These are phyloP conservation scores for Neophaeococcomyces mojaviensis DNA, from an alignment of 2,329 filamentous ascomycete genomes.

Conservation along the genomic window DNA sequence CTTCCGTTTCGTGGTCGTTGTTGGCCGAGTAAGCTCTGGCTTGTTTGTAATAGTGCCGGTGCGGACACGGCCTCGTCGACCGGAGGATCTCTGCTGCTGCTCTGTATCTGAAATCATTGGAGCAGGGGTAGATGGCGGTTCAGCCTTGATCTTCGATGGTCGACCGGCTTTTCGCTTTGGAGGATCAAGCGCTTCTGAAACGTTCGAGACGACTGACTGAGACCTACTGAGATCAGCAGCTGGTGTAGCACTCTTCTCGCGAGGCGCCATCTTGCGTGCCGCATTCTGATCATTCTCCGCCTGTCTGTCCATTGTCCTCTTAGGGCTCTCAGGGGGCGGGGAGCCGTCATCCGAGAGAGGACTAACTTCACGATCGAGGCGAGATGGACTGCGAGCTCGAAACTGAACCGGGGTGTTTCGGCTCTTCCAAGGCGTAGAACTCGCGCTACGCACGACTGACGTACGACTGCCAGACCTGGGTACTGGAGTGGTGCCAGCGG, in stretches of 20 bases:
- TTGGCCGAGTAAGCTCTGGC: conserved; percentile 1
- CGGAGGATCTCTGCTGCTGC: conserved; percentile 26
- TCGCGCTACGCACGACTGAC: conserved; percentile 9
- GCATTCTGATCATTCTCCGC: conserved; percentile 8
- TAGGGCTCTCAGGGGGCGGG: conserved; percentile 8
- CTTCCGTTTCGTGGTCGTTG: conserved; percentile 31
- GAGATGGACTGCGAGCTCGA: conserved; percentile 16
- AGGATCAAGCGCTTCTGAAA: conserved; percentile 18
- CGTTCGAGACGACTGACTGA: conserved; percentile 19
- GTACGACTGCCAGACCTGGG: conserved; percentile 13
- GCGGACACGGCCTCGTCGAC: conserved; percentile 24
- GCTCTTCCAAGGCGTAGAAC: conserved; percentile 22
- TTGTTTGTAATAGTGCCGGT: conserved; percentile 8
- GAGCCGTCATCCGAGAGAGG: conserved; percentile 21
- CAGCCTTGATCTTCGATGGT: conserved; percentile 19
- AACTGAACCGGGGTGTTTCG: conserved; percentile 6
- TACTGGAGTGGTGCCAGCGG: conserved; percentile 18
- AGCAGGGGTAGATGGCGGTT: conserved; percentile 29
- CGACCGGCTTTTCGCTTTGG: conserved; percentile 13
- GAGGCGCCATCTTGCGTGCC: conserved; percentile 5
- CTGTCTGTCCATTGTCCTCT: conserved; percentile 8
- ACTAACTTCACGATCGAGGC: conserved; percentile 22
- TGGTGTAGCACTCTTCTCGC: conserved; percentile 16
- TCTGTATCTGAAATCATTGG: conserved; percentile 28
- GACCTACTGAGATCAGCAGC: conserved; percentile 17